phyloP scores from a whole-genome alignment of 352 stramenopile genomes.

The Phytophthora megakarya region DNA sequence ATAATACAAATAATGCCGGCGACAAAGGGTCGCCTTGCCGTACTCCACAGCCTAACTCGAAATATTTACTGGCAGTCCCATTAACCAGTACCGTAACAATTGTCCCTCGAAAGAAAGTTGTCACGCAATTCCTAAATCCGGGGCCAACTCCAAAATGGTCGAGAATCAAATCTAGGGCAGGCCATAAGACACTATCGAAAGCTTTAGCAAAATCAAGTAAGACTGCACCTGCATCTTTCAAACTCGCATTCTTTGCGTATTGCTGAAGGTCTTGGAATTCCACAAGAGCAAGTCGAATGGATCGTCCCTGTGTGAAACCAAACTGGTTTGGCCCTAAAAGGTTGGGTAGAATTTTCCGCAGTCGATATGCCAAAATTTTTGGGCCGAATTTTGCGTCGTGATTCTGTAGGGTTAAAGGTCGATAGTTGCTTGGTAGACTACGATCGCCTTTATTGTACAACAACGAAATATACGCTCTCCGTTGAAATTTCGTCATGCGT shows the following conservation, averaged over 20 bases:
- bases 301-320: constrained; percentile 5
- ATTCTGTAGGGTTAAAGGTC: constrained; percentile 19
- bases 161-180: constrained; percentile 12
- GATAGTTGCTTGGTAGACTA: background rate
- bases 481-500: constrained; percentile 16
- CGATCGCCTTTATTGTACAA: constrained; percentile 14
- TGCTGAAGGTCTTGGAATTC: constrained; percentile 25
- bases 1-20: constrained; percentile 26
- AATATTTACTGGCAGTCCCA: constrained; percentile 5
- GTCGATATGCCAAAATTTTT: constrained; percentile 9
- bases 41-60: constrained; percentile 22
- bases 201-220: constrained; percentile 27
- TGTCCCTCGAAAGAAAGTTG: constrained; percentile 18
- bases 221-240: background rate
- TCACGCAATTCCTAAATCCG: background rate
- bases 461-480: constrained; percentile 12
- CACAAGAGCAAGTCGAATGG: constrained; percentile 17
- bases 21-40: constrained; percentile 28
- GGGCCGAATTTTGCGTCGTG: constrained; percentile 27
- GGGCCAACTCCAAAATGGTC: constrained; percentile 17
- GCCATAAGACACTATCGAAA: constrained; percentile 26
- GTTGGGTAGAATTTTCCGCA: constrained; percentile 3
- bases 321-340: constrained; percentile 8
- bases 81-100: constrained; percentile 22
- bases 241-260: background rate